A percentile compares a stretch with the other conserved stretches of the same genome.
phyloP scores from a whole-genome alignment of 2,329 filamentous ascomycete species.

The Cordyceps sp. region DNA sequence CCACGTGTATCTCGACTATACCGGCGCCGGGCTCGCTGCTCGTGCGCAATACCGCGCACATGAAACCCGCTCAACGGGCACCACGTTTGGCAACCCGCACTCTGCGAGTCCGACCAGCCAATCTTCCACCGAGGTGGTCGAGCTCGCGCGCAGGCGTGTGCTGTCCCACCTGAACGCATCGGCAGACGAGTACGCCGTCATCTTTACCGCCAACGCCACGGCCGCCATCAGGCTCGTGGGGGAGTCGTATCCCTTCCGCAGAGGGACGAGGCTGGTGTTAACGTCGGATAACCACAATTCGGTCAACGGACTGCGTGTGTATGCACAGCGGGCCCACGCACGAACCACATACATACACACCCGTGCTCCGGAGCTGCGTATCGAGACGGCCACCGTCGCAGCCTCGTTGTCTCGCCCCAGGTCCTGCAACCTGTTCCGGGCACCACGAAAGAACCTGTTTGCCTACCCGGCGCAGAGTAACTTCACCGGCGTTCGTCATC shows the following conservation, averaged over 20 bases:
- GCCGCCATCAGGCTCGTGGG: constrained; percentile 20
- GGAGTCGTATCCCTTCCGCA: constrained; percentile 19
- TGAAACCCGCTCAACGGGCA: constrained; percentile 10
- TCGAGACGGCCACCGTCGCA: constrained; percentile 10
- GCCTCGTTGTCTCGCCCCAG: constrained; percentile 7
- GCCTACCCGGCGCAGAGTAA: constrained; percentile 29
- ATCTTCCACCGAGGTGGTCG: constrained; percentile 15
- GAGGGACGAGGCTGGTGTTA: constrained; percentile 12
- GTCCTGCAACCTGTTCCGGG: neutral
- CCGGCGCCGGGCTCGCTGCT: constrained; percentile 19
- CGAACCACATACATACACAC: constrained; percentile 14
- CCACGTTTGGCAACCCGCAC: constrained; percentile 22
- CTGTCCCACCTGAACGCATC: constrained; percentile 17
- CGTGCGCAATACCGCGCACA: constrained; percentile 15
- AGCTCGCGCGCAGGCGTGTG: constrained; percentile 14
- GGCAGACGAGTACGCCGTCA: constrained; percentile 19
- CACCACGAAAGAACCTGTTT: constrained; percentile 15
- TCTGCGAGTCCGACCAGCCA: constrained; percentile 19
- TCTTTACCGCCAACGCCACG: constrained; percentile 23
- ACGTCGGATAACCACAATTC: constrained; percentile 26
- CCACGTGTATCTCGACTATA: constrained; percentile 25
- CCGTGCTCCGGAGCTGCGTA: constrained; percentile 10
- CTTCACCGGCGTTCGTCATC: constrained; percentile 24
- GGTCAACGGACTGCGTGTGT: constrained; percentile 20
- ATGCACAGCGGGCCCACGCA: constrained; percentile 11